Evolutionary conservation across 2,329 filamentous ascomycete genomes (phyloP).

Genomic region (Cordyceps militaris): DNA sequence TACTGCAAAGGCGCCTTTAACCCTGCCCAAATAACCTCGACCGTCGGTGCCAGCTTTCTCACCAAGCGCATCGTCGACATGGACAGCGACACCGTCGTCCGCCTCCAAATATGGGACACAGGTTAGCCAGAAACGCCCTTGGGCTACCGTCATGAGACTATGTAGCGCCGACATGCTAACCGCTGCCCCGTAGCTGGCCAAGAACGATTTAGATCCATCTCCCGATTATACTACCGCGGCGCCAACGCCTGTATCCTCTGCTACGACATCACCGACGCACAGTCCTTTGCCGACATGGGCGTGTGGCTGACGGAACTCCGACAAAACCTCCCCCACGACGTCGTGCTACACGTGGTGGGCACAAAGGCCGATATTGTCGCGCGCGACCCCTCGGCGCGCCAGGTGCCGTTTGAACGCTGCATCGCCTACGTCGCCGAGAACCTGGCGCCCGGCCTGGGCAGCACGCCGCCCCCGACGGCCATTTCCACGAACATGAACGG

Average conservation of each 20-base stretch:
- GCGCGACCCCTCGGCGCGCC: conserved; percentile 67
- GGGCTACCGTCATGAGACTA: too few relatives aligned
- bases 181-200: conserved; percentile 59
- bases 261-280: conserved; percentile 84
- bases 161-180: conserved; percentile 13
- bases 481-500: conserved; percentile 30
- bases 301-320: conserved; percentile 82
- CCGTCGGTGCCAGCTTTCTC: conserved; percentile 74
- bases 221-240: conserved; percentile 90
- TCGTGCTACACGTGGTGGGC: conserved; percentile 89
- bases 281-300: conserved; percentile 87
- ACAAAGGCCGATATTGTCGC: conserved; percentile 90
- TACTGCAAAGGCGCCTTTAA: conserved; percentile 68
- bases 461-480: conserved; percentile 61
- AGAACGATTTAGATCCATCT: conserved; percentile 91
- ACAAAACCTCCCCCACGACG: conserved; percentile 66
- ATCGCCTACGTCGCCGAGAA: conserved; percentile 95
- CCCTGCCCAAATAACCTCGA: conserved; percentile 57
- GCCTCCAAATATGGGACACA: conserved; percentile 96
- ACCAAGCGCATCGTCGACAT: conserved; percentile 75
- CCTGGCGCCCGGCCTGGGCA: conserved; percentile 62
- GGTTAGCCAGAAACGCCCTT: conserved; percentile 34
- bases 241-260: conserved; percentile 91
- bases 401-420: conserved; percentile 90
- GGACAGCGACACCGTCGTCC: conserved; percentile 77